A percentile compares a stretch with the other conserved stretches of the same genome.
phyloP scores from a whole-genome alignment of 257 asterid species.

The Primulina eburnea region DNA sequence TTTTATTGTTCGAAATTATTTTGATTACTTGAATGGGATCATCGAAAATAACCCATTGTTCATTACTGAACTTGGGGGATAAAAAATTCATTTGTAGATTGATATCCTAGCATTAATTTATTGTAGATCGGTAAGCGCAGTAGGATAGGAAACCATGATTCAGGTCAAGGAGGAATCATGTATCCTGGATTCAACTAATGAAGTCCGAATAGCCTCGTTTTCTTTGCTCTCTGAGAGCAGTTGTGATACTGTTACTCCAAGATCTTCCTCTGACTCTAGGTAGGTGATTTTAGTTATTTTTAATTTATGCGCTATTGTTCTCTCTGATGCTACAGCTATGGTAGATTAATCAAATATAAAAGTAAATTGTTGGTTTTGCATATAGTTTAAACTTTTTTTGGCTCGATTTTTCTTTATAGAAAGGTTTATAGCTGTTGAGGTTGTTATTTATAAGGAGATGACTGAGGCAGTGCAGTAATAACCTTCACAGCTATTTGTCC shows the following conservation, averaged over 20 bases:
- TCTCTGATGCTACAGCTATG: slow-evolving; percentile 4
- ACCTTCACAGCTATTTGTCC: neutral
- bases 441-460: neutral
- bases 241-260: slow-evolving; percentile 37
- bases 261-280: slow-evolving; percentile 46
- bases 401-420: neutral
- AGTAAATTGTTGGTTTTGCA: too few relatives aligned
- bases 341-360: neutral
- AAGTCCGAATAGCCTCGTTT: slow-evolving; percentile 25
- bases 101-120: slow-evolving; percentile 3
- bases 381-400: slow-evolving; percentile 9
- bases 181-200: slow-evolving; percentile 33
- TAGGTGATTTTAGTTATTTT: slow-evolving; percentile 20
- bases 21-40: slow-evolving; percentile 1
- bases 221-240: slow-evolving; percentile 41
- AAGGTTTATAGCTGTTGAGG: neutral
- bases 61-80: slow-evolving; percentile 1
- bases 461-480: neutral
- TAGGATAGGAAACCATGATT: slow-evolving; percentile 34
- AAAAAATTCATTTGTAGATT: neutral
- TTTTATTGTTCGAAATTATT: neutral
- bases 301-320: neutral
- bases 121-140: slow-evolving; percentile 21
- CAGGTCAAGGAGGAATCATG: slow-evolving; percentile 32
- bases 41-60: neutral